phyloP scores from a whole-genome alignment of 169 alveolate species.

The Plasmodium ovale region DNA sequence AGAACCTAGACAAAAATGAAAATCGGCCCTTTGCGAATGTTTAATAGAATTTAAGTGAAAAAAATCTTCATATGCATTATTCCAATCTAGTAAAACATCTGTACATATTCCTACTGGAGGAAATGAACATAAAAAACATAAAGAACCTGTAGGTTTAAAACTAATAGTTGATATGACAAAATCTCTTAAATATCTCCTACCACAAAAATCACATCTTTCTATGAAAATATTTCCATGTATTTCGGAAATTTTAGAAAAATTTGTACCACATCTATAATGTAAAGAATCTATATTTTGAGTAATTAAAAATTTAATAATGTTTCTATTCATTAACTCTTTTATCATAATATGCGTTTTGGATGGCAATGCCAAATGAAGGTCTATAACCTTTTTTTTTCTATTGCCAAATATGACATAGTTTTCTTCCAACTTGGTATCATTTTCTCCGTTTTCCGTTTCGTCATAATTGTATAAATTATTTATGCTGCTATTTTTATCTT shows the following conservation, averaged over 20 bases:
- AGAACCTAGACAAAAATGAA: slow-evolving; percentile 88
- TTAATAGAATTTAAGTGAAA: slow-evolving; percentile 79
- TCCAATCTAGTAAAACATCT: slow-evolving; percentile 90
- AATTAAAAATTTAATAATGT: slow-evolving; percentile 79
- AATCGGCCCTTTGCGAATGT: slow-evolving; percentile 83
- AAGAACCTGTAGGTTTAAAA: slow-evolving; percentile 88
- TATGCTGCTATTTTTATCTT: not conserved
- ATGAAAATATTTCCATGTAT: slow-evolving; percentile 89
- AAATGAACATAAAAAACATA: slow-evolving; percentile 87
- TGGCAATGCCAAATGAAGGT: slow-evolving; percentile 87
- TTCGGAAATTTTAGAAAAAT: slow-evolving; percentile 83
- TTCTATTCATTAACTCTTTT: slow-evolving; percentile 79
- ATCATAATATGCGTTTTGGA: slow-evolving; percentile 86
- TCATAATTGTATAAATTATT: not conserved
- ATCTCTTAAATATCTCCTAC: slow-evolving; percentile 85
- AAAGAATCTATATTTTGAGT: slow-evolving; percentile 89
- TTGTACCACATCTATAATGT: slow-evolving; percentile 86
- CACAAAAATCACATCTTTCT: slow-evolving; percentile 88
- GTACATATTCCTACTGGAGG: slow-evolving; percentile 89
- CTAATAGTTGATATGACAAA: slow-evolving; percentile 88
- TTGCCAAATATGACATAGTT: slow-evolving; percentile 76
- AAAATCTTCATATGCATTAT: slow-evolving; percentile 86
- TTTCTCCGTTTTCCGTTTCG: not conserved
- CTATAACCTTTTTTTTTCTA: slow-evolving; percentile 82
- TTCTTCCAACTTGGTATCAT: slow-evolving; percentile 3